Base-by-base conservation (phyloP, 257 asterid genomes). In the Mitragyna speciosa region DNA sequence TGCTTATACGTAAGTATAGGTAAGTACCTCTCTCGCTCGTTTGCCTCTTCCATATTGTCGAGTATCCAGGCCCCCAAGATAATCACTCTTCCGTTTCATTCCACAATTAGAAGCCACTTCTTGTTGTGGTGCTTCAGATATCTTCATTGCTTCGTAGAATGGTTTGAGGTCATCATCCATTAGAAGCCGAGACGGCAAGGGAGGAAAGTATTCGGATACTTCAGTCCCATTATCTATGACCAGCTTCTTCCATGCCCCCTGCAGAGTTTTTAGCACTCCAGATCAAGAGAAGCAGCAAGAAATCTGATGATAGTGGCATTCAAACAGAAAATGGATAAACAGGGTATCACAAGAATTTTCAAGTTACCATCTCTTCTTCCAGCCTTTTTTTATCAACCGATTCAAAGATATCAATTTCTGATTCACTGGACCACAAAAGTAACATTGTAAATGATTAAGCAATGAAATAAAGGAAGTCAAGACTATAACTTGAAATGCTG, bases 41-140 rank as follows among this genome's bases (percentile, higher is more conserved):
- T 96, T 96, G 78, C 99, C 99, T 85, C 99, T 92, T 87, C 99
- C 99, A 88, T 96, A 96, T 5, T 91, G 97, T 81, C 92, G 97
- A 85, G 92, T 90, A 84, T 96, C 99, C 52, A 87, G 99, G 83
- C 95, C 94, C 79, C 98, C 98, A 76, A 89, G 87, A 87, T 79
- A 72, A 74, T 91, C 96, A 82, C 96, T 79, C 87, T 92, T 96
- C 83, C 97, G 88, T 89, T 92, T 96, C 86, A 87, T 31, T 75
- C 96, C 98, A 45, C 87, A 63, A 86, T 79, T 86, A 80, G 93
- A 87, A 78, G 84, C 82, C 77, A 85, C 89, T 49, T 39, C 83
- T 48, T 87, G 45, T 64, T 76, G 84, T 43, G 93, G 88, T 84
- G 84, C 79, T 16, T 92, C 94, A 82, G 86, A 85, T 83, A 93